Evolutionary conservation across 2,329 filamentous ascomycete genomes (phyloP).

Genomic region (Aspergillus tamarii): DNA sequence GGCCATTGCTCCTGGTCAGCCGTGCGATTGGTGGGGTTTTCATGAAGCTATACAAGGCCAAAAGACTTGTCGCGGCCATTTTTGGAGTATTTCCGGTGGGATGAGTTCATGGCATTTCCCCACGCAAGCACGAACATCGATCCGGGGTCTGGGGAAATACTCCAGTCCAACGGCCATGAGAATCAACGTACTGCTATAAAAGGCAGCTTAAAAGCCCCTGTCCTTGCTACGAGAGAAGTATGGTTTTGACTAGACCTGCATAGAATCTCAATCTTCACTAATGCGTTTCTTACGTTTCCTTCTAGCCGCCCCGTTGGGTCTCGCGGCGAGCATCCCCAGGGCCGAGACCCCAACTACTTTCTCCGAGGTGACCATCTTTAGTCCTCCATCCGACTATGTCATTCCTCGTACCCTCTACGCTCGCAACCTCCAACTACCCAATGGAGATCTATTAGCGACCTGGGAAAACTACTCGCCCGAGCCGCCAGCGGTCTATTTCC

Average conservation of each 20-base stretch:
- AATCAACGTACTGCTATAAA: background rate
- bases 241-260: background rate
- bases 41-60: constrained; percentile 4
- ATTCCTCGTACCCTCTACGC: constrained; percentile 56
- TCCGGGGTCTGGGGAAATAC: constrained; percentile 2
- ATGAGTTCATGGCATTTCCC: background rate
- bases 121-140: background rate
- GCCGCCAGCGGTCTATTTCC: constrained; percentile 59
- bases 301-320: constrained; percentile 14
- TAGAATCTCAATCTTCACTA: background rate
- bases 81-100: constrained; percentile 6
- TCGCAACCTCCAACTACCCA: constrained; percentile 50
- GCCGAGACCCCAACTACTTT: constrained; percentile 25
- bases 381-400: constrained; percentile 49
- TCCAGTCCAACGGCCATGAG: background rate
- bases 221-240: background rate
- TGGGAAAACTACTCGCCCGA: constrained; percentile 61
- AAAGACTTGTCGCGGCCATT: background rate
- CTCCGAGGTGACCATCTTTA: constrained; percentile 44
- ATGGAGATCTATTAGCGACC: constrained; percentile 53
- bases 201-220: background rate
- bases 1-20: background rate
- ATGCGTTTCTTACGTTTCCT: constrained; percentile 23
- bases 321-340: constrained; percentile 14
- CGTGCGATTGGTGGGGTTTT: constrained; percentile 4